Conservation (phyloP, 257 asterid species). For the Lycium ferocissimum region DNA sequence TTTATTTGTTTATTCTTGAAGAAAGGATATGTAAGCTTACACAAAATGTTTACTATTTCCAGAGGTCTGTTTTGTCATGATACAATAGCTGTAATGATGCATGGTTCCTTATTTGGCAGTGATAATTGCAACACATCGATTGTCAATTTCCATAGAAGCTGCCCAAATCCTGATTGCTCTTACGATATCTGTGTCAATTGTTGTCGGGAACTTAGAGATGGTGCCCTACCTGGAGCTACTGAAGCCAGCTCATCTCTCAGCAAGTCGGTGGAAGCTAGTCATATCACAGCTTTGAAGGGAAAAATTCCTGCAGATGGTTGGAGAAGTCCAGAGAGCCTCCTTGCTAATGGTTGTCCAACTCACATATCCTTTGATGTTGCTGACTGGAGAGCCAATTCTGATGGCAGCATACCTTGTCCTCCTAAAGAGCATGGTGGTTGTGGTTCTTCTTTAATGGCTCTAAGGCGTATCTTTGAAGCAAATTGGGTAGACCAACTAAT, state of each 20-base stretch:
- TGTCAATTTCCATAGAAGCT: conserved; percentile 77
- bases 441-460: conserved; percentile 56
- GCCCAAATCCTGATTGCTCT: conserved; percentile 64
- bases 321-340: conserved; percentile 36
- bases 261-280: conserved; percentile 31
- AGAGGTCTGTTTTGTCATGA: conserved; percentile 26
- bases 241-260: conserved; percentile 36
- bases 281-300: conserved; percentile 27
- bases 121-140: conserved; percentile 84
- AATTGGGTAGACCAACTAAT: conserved; percentile 60
- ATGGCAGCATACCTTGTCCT: conserved; percentile 75
- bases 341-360: conserved; percentile 33
- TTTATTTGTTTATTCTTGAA: conserved; percentile 18
- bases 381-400: conserved; percentile 56
- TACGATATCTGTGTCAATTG: conserved; percentile 78
- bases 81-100: conserved; percentile 35
- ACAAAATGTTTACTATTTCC: conserved; percentile 25
- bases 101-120: conserved; percentile 51
- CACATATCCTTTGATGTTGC: conserved; percentile 36
- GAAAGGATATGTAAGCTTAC: conserved; percentile 22
- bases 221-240: conserved; percentile 52
- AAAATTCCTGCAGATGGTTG: conserved; percentile 31
- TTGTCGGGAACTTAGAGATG: conserved; percentile 72
- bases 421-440: conserved; percentile 77
- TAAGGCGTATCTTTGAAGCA: conserved; percentile 63